Evolutionary conservation across 75 land plant genomes (phyloP).

Genomic region (Picea glauca): DNA sequence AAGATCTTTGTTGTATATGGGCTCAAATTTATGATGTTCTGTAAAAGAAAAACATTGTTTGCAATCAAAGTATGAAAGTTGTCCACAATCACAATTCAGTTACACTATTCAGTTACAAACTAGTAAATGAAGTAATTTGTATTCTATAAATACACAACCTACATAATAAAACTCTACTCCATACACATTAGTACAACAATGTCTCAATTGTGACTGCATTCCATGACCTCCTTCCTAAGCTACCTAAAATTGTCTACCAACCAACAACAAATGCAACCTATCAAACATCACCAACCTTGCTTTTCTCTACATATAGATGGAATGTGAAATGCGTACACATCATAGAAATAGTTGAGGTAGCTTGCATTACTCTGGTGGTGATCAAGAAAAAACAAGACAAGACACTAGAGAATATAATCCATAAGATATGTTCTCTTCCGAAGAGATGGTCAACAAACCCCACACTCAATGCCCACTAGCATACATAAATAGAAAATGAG

Average conservation of each 20-base stretch:
- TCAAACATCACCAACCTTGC: background rate
- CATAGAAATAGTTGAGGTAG: background rate
- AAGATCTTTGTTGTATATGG: conserved; percentile 62
- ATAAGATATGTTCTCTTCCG: background rate
- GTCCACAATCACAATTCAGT: background rate
- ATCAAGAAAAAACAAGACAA: background rate
- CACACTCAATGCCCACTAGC: too few species aligned
- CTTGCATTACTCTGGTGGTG: background rate
- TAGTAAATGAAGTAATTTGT: background rate
- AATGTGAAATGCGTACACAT: background rate
- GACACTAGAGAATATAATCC: background rate
- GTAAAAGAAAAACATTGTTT: conserved; percentile 86
- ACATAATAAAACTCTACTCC: background rate
- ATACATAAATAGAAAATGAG: too few species aligned
- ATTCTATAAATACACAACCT: background rate
- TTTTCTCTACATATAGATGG: background rate
- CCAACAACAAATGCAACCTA: background rate
- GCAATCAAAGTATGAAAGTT: background rate
- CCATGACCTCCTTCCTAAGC: background rate
- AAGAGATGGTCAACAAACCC: too few species aligned
- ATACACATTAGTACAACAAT: background rate
- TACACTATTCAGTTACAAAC: background rate
- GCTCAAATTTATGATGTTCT: conserved; percentile 59
- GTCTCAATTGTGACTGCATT: background rate
- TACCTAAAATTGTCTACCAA: background rate